These are phyloP conservation scores for Pythium vanterpoolii DNA, from an alignment of 352 stramenopile species.

Conservation along the genomic window DNA sequence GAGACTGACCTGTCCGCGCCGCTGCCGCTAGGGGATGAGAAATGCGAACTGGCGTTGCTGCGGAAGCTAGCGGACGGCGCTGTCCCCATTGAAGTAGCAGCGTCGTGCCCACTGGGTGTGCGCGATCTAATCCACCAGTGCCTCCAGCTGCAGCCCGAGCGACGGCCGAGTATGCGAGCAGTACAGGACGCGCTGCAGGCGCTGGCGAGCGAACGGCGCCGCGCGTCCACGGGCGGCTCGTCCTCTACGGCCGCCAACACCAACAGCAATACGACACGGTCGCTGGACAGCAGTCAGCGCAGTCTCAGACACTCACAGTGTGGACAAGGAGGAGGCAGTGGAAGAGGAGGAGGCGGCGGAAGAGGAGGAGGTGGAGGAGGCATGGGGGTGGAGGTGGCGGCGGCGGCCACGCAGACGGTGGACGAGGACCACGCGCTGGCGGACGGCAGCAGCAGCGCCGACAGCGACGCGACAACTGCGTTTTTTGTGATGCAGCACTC, in stretches of 20 bases:
- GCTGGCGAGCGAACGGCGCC: not conserved
- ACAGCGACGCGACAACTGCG: conserved; percentile 3
- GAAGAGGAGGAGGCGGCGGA: not conserved
- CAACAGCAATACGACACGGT: not conserved
- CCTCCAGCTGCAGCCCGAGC: conserved; percentile 2
- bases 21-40: not conserved
- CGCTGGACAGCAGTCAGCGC: conserved; percentile 3
- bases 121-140: conserved; percentile 17
- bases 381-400: not conserved
- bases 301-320: not conserved
- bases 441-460: conserved; percentile 5
- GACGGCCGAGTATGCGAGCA: conserved; percentile 4
- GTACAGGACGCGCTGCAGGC: conserved; percentile 10
- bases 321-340: conserved; percentile 1
- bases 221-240: conserved; percentile 5
- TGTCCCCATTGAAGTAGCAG: not conserved
- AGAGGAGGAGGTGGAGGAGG: conserved; percentile 1
- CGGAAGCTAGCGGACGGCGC: conserved; percentile 4
- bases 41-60: conserved; percentile 11
- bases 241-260: not conserved
- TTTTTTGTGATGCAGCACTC: conserved; percentile 17
- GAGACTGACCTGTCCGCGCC: not conserved
- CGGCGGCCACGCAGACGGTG: conserved; percentile 1
- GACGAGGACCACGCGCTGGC: conserved; percentile 4
- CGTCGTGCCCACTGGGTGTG: conserved; percentile 13